Evolutionary conservation across 176 grass and related monocot genomes (phyloP).

Genomic region (Oropetium thomaeum): DNA sequence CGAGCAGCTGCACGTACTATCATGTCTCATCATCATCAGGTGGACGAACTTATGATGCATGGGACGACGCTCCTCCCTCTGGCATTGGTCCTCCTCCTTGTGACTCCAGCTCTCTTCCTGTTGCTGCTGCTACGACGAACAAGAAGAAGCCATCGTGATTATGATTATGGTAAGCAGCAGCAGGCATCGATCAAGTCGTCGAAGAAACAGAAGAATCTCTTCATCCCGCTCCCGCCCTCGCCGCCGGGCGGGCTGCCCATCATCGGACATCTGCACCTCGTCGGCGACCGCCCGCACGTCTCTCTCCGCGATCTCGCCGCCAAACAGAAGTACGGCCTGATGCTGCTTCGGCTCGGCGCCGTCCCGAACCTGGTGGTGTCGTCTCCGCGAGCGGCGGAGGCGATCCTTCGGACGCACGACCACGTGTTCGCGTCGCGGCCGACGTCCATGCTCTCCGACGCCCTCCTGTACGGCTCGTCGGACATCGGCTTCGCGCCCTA

Average conservation of each 20-base stretch:
- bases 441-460: background rate
- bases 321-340: slow-evolving; percentile 18
- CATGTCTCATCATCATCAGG: too few relatives aligned
- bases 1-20: too few relatives aligned
- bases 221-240: slow-evolving; percentile 2
- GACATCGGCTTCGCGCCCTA: slow-evolving; percentile 38
- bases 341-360: slow-evolving; percentile 49
- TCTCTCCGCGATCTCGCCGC: slow-evolving; percentile 29
- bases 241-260: slow-evolving; percentile 34
- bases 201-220: background rate
- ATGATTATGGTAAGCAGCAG: too few relatives aligned
- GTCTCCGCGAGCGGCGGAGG: slow-evolving; percentile 36
- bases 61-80: too few relatives aligned
- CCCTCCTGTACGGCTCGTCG: slow-evolving; percentile 18
- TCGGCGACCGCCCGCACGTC: slow-evolving; percentile 37
- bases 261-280: slow-evolving; percentile 49
- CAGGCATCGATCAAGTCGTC: background rate
- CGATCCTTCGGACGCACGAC: slow-evolving; percentile 48
- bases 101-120: background rate
- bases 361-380: slow-evolving; percentile 47
- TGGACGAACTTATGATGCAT: too few relatives aligned
- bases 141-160: too few relatives aligned
- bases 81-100: background rate
- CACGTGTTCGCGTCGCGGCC: slow-evolving; percentile 55
- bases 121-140: background rate